Evolutionary conservation across 768 basidiomycete genomes (phyloP).

Genomic region (Lactarius hatsudake): DNA sequence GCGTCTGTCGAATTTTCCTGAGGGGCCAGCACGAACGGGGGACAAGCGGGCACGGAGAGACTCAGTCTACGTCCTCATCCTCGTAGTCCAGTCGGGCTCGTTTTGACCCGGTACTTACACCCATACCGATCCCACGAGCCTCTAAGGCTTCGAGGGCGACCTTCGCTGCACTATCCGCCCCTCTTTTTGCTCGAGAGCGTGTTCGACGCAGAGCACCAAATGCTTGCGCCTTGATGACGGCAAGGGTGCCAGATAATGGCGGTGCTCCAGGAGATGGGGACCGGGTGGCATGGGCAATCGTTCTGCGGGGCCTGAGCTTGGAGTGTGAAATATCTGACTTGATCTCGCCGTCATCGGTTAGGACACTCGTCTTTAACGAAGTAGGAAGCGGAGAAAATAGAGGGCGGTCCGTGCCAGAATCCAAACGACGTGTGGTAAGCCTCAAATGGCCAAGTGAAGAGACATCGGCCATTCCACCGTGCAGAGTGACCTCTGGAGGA

Average conservation of each 20-base stretch:
- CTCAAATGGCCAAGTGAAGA: slow-evolving; percentile 57
- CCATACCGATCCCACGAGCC: slow-evolving; percentile 68
- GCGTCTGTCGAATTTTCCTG: slow-evolving; percentile 9
- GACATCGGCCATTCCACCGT: slow-evolving; percentile 72
- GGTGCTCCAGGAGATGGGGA: slow-evolving; percentile 47
- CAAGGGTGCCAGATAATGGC: slow-evolving; percentile 73
- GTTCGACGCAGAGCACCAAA: slow-evolving; percentile 83
- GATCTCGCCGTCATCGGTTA: slow-evolving; percentile 46
- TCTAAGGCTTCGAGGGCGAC: slow-evolving; percentile 81
- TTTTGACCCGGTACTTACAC: slow-evolving; percentile 36
- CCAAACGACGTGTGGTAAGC: slow-evolving; percentile 47
- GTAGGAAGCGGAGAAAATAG: slow-evolving; percentile 47
- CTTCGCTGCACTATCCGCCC: slow-evolving; percentile 67
- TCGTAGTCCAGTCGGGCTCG: slow-evolving; percentile 53
- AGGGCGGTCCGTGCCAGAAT: slow-evolving; percentile 49
- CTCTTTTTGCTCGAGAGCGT: slow-evolving; percentile 67
- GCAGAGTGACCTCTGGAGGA: slow-evolving; percentile 62
- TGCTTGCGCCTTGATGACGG: slow-evolving; percentile 88
- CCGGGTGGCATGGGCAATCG: slow-evolving; percentile 32
- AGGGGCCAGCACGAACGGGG: slow-evolving; percentile 26
- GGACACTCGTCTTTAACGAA: slow-evolving; percentile 50
- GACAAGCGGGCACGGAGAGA: background rate
- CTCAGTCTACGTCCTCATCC: slow-evolving; percentile 40
- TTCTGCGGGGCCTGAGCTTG: slow-evolving; percentile 28
- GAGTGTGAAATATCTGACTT: slow-evolving; percentile 41